Base-by-base conservation (phyloP, 2,329 filamentous ascomycete genomes). In the Colletotrichum liriopes region DNA sequence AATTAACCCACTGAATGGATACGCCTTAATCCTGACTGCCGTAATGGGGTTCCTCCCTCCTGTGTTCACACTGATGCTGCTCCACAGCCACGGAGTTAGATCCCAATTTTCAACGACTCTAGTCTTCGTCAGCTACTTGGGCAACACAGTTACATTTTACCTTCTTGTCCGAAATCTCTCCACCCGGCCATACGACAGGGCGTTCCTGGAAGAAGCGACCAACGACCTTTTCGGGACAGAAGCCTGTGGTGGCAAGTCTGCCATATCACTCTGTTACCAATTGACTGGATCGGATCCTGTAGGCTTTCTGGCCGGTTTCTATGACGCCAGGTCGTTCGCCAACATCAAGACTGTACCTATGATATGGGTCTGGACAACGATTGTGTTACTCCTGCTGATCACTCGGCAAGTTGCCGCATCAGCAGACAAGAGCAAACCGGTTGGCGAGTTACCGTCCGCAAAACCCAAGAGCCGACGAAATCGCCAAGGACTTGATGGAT, bases 1-100 rank as follows among this genome's bases (percentile, higher is more conserved):
- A n/a, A 51, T 62, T 20, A 45, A 62, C 14, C 60, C 60, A 4
- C 18, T 51, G 20, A 62, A 62, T 16, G 60, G 60, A 29, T 62
- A 51, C n/a, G 45, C 60, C 5, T 26, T 62, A 20, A 52, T 62
- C 1, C 26, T 62, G 6, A 62, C 60, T 23, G 11, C 43, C 20
- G 32, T 52, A 1, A 62, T 62, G 32, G 60, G 45, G 1, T 52
- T 62, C 14, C 29, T 62, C 8, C n/a, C 45, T 3, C 60, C 60
- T 1, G 60, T 51, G 1, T 62, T 62, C 14, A 51, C 60, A 1
- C 45, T 62, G 3, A 51, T 62, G 60, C n/a, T 62, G 32, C 45
- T 62, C 12, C 45, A 62, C 4, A 62, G 60, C 45, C 60, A 62
- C 60, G 32, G 60, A 7, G 45, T 62, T 16, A 9, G 32, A 35